These are phyloP conservation scores for Clonostachys rhizophaga DNA, from an alignment of 2,329 filamentous ascomycete genomes.

Conservation along the genomic window DNA sequence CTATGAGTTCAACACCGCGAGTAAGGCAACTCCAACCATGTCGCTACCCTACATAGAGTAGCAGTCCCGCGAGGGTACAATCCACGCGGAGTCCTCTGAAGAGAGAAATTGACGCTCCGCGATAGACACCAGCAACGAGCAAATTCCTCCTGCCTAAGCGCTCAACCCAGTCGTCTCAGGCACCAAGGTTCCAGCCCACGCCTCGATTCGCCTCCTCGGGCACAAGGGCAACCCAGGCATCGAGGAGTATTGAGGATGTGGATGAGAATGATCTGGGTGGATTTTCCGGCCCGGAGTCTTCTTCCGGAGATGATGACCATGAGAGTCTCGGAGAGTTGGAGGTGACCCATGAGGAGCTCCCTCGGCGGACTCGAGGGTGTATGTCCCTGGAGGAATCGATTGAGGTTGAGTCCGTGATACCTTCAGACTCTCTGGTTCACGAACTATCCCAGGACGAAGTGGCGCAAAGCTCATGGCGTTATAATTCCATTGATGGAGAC, in stretches of 20 bases:
- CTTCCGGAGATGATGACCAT: neutral
- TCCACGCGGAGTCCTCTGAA: too few relatives aligned
- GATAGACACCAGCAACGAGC: constrained; percentile 30
- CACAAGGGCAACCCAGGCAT: constrained; percentile 16
- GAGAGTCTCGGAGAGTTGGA: neutral
- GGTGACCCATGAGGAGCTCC: constrained; percentile 1
- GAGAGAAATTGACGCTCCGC: neutral
- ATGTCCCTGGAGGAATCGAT: constrained; percentile 5
- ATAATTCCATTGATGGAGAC: neutral
- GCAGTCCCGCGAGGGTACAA: too few relatives aligned
- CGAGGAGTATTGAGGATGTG: constrained; percentile 22
- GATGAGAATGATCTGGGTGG: constrained; percentile 6
- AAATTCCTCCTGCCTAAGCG: constrained; percentile 29
- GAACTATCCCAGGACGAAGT: too few relatives aligned
- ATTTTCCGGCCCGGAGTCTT: neutral
- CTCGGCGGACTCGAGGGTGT: too few relatives aligned
- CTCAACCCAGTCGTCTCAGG: constrained; percentile 19
- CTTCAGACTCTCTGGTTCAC: too few relatives aligned
- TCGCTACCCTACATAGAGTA: too few relatives aligned
- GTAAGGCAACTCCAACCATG: too few relatives aligned
- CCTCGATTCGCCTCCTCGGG: constrained; percentile 26
- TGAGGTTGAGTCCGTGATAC: constrained; percentile 3
- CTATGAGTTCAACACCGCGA: too few relatives aligned
- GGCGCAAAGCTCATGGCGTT: too few relatives aligned
- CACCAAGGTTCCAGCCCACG: constrained; percentile 27